Evolutionary conservation across 371 early-diverging fungal species (phyloP).

Genomic region (Enteropsectra breve): DNA sequence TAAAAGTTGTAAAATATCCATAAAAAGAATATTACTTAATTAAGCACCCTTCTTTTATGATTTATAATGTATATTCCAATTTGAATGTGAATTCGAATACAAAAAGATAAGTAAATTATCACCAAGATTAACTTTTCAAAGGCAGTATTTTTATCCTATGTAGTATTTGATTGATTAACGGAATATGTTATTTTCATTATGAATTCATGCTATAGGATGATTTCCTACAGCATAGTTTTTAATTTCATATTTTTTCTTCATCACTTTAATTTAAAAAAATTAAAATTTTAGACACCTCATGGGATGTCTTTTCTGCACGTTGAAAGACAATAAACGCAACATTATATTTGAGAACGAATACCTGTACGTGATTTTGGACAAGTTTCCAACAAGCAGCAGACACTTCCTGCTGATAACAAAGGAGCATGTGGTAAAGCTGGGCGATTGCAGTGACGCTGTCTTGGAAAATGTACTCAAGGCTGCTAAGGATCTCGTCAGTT

Average conservation of each 20-base stretch:
- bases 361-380: constrained; percentile 51
- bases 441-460: constrained; percentile 33
- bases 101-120: too few species aligned
- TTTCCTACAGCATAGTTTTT: background rate
- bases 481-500: constrained; percentile 37
- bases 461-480: constrained; percentile 22
- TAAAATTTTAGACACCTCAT: background rate
- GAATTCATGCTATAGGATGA: too few species aligned
- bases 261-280: background rate
- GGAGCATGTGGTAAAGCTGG: constrained; percentile 40
- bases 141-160: too few species aligned
- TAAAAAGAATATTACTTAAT: too few species aligned
- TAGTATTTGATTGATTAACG: too few species aligned
- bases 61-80: too few species aligned
- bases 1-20: too few species aligned
- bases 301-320: constrained; percentile 55
- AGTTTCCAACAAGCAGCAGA: constrained; percentile 49
- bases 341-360: constrained; percentile 46
- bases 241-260: background rate
- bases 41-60: too few species aligned
- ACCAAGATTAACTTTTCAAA: too few species aligned
- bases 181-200: too few species aligned
- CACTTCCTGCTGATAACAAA: constrained; percentile 59
- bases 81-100: too few species aligned
- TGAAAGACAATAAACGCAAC: constrained; percentile 29